These are phyloP conservation scores for Daldinia eschscholtzii DNA, from an alignment of 2,329 filamentous ascomycete species.

Conservation along the genomic window DNA sequence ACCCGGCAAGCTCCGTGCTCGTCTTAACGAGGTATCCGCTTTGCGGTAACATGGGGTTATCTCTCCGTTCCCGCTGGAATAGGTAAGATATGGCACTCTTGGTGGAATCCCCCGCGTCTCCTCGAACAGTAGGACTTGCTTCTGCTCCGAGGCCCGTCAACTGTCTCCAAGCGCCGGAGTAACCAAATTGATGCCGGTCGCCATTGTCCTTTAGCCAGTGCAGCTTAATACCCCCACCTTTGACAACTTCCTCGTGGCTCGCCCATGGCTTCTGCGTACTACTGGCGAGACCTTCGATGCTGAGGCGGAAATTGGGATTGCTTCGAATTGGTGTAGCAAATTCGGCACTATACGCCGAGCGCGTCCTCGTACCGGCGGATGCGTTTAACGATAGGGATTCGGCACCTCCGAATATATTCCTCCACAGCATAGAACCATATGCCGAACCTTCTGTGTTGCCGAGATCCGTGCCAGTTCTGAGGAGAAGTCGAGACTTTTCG, in stretches of 20 bases:
- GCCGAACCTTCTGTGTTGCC: constrained; percentile 95
- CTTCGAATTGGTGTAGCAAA: constrained; percentile 86
- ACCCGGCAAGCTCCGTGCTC: constrained; percentile 85
- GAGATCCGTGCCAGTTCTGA: constrained; percentile 95
- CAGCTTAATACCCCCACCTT: constrained; percentile 81
- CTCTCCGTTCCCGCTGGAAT: constrained; percentile 82
- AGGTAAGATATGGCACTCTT: constrained; percentile 89
- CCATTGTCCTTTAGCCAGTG: constrained; percentile 76
- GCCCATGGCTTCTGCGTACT: constrained; percentile 92
- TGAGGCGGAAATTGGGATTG: constrained; percentile 83
- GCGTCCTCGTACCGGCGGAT: constrained; percentile 87
- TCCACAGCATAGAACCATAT: constrained; percentile 86
- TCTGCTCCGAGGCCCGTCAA: constrained; percentile 80
- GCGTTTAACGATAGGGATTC: constrained; percentile 90
- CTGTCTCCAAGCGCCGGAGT: constrained; percentile 88
- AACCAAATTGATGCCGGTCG: constrained; percentile 81
- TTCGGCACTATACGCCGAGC: constrained; percentile 89
- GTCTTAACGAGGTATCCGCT: constrained; percentile 85
- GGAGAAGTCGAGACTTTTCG: constrained; percentile 84
- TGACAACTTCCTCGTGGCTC: constrained; percentile 90
- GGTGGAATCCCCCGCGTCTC: constrained; percentile 89
- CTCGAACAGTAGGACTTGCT: constrained; percentile 84
- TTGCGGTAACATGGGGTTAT: constrained; percentile 86
- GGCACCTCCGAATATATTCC: constrained; percentile 94
- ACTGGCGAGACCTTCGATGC: constrained; percentile 84